Evolutionary conservation across 176 grass and related monocot genomes (phyloP), one percentile per base, ranked within the genome.

Genomic region (Oryza coarctata): DNA sequence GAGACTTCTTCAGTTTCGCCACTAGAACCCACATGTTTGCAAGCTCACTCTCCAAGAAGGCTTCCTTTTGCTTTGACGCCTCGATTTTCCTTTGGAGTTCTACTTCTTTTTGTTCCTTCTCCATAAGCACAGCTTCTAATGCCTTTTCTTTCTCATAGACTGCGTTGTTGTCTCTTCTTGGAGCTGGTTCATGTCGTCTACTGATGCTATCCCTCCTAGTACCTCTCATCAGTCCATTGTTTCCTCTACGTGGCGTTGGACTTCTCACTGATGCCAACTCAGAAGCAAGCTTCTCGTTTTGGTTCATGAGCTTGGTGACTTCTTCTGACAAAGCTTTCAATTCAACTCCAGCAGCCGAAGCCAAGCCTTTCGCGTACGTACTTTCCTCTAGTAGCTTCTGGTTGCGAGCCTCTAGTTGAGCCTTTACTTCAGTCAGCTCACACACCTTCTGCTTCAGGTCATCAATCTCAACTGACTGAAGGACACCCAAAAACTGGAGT

Each of bases 231-330:
- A 84, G 67, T 49, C 88, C 95, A 79, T 86, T 95, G 84, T 65
- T 88, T 73, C 34, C 65, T 79, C 93, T 92, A n/a, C 91, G 87
- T 36, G 92, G 96, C 84, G 86, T 86, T 36, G 93, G 82, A 71
- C 81, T 96, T 87, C 82, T 96, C 62, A 84, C 14, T 0, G 89
- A 93, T 33, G 89, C 81, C 83, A 99, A 84, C 60, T 99, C 97
- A 73, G 78, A 69, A 12, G 80, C 86, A 79, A 99, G 85, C 84
- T 88, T 96, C 86, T 99, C 97, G 81, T 99, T 99, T 52, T 99
- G 97, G 87, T 92, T 93, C 97, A 99, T 99, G 65, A 99, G 91
- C 86, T 99, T 99, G 50, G 91, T 96, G 40, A 99, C 93, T 91
- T 99, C 97, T 89, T 99, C 97, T 23, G 97, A 99, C 33, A 99